These are phyloP conservation scores for Blastobotrys raffinosifermentans DNA, from an alignment of 1,139 yeast genomes.

Conservation along the genomic window DNA sequence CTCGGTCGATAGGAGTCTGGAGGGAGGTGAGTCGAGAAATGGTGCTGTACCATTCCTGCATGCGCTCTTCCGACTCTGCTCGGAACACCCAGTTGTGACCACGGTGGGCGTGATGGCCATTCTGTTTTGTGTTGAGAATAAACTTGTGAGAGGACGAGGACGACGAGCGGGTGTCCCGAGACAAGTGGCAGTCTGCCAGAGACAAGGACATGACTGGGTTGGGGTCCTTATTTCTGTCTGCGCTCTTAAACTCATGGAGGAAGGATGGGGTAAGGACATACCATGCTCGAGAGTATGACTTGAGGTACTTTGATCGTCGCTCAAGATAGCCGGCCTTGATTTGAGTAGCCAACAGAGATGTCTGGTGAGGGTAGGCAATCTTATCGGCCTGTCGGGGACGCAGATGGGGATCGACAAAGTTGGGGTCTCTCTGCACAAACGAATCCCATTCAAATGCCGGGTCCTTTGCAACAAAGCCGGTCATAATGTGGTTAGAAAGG, in stretches of 20 bases:
- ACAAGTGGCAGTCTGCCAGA: conserved; percentile 72
- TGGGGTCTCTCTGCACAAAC: conserved; percentile 65
- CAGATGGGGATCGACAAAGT: conserved; percentile 69
- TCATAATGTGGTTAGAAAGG: conserved; percentile 59
- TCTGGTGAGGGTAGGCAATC: conserved; percentile 59
- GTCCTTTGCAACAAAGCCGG: conserved; percentile 72
- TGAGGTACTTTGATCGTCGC: conserved; percentile 82
- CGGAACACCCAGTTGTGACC: conserved; percentile 93
- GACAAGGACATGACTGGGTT: conserved; percentile 84
- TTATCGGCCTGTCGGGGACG: conserved; percentile 64
- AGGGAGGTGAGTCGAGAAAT: conserved; percentile 45
- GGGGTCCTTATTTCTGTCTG: conserved; percentile 77
- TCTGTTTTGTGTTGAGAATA: conserved; percentile 65
- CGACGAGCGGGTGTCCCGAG: conserved; percentile 73
- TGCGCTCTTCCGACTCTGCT: conserved; percentile 67
- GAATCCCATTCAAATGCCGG: conserved; percentile 86
- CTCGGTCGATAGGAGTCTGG: conserved; percentile 25
- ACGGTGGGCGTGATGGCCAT: conserved; percentile 51
- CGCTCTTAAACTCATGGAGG: conserved; percentile 82
- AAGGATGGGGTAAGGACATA: conserved; percentile 86
- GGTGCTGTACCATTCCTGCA: conserved; percentile 83
- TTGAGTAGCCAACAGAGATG: conserved; percentile 64
- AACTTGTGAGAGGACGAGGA: conserved; percentile 65
- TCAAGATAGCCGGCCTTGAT: conserved; percentile 79
- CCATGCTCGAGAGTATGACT: conserved; percentile 85